These are phyloP conservation scores for Hypoxylon perforatum DNA, from an alignment of 495 filamentous ascomycete genomes.

Conservation along the genomic window DNA sequence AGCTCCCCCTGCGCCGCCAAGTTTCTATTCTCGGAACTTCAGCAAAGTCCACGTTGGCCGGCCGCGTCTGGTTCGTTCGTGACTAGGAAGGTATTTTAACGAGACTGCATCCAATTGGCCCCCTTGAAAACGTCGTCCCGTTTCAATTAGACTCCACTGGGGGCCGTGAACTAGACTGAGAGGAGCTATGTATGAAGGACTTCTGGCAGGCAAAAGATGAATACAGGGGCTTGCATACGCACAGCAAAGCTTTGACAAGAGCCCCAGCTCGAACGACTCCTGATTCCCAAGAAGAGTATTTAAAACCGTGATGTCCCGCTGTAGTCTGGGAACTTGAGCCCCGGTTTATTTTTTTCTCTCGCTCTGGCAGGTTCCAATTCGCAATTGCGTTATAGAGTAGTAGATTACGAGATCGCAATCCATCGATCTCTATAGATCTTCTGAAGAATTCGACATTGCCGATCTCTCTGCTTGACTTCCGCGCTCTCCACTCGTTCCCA, in stretches of 20 bases:
- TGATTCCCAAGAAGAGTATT: constrained; percentile 17
- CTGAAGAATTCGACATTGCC: constrained; percentile 15
- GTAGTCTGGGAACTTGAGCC: background rate
- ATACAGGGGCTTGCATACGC: constrained; percentile 12
- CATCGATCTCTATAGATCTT: constrained; percentile 13
- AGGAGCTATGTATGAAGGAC: constrained; percentile 16
- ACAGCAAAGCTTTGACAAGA: constrained; percentile 18
- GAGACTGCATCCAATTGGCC: constrained; percentile 29
- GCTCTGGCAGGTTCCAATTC: constrained; percentile 30
- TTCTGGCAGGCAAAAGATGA: constrained; percentile 13
- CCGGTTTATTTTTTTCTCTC: constrained; percentile 10
- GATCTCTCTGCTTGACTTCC: constrained; percentile 30
- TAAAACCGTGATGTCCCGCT: constrained; percentile 26
- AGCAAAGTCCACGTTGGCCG: constrained; percentile 27
- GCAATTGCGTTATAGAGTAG: background rate
- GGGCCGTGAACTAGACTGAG: constrained; percentile 16
- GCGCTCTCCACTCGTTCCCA: constrained; percentile 28
- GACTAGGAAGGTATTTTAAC: constrained; percentile 7
- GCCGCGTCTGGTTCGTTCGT: constrained; percentile 22
- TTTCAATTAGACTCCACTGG: constrained; percentile 34
- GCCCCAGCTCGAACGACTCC: constrained; percentile 1
- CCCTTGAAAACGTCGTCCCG: constrained; percentile 21
- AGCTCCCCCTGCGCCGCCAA: constrained; percentile 37
- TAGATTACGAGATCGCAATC: background rate
- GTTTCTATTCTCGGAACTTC: constrained; percentile 37